These are phyloP conservation scores for Cantharellus cinnabarinus DNA, from an alignment of 768 basidiomycete genomes.

Conservation along the genomic window DNA sequence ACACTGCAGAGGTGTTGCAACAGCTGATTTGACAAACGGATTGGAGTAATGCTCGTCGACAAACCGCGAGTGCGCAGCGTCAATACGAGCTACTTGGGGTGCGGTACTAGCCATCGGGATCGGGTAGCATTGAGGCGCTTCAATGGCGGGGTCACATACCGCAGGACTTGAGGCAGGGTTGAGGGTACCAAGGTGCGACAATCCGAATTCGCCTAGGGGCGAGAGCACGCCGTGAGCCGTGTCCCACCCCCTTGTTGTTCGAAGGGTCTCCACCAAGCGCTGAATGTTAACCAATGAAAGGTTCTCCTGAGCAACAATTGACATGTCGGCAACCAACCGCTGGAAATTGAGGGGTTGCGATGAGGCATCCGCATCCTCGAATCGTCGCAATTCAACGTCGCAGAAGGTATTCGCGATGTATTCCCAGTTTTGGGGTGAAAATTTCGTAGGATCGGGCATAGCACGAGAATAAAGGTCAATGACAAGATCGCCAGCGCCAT, in stretches of 20 bases:
- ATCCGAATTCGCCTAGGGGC: not conserved
- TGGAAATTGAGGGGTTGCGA: not conserved
- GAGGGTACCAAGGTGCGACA: not conserved
- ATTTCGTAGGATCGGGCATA: not conserved
- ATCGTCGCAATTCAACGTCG: not conserved
- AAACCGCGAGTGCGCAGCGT: constrained; percentile 13
- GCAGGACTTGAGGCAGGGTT: not conserved
- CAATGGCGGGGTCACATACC: too few species aligned
- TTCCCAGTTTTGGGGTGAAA: not conserved
- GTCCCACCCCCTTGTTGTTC: not conserved
- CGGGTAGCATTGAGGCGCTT: not conserved
- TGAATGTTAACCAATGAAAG: not conserved
- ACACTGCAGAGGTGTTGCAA: constrained; percentile 20
- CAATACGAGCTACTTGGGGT: constrained; percentile 8
- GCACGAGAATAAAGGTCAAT: not conserved
- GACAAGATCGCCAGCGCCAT: not conserved
- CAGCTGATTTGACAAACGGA: constrained; percentile 9
- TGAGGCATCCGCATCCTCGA: not conserved
- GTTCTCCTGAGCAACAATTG: not conserved
- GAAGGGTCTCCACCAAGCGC: not conserved
- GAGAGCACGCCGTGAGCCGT: not conserved
- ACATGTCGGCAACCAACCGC: not conserved
- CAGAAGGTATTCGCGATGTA: not conserved
- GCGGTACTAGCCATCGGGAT: not conserved
- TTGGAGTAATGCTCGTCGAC: constrained; percentile 16